Conservation (phyloP, 148 eudicot genomes). For the Nepenthes mirabilis region DNA sequence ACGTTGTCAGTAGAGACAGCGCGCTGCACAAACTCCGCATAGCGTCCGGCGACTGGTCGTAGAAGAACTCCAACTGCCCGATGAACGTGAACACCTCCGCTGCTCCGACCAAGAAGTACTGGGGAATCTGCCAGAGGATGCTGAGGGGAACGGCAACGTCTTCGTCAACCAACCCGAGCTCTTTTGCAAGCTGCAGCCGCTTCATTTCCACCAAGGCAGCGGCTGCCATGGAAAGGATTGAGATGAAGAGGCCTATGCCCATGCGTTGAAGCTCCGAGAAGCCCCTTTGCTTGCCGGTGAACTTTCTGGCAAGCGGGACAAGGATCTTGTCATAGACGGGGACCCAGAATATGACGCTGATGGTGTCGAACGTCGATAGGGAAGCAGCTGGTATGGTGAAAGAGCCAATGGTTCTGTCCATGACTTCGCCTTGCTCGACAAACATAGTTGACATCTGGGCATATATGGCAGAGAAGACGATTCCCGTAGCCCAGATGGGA, state of each 20-base stretch:
- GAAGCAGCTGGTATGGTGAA: constrained; percentile 36
- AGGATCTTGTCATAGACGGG: constrained; percentile 31
- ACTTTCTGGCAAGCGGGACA: constrained; percentile 25
- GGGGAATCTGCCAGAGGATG: constrained; percentile 43
- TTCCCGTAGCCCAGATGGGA: constrained; percentile 43
- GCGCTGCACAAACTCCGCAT: constrained; percentile 50
- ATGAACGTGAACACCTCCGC: constrained; percentile 36
- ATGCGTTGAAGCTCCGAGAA: constrained; percentile 42
- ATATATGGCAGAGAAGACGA: constrained; percentile 30
- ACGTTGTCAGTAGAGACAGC: constrained; percentile 24
- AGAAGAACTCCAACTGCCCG: constrained; percentile 48
- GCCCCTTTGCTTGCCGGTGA: constrained; percentile 30
- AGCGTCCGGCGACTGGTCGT: constrained; percentile 47
- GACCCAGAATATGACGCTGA: constrained; percentile 43
- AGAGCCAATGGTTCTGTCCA: constrained; percentile 31
- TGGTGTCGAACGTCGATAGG: constrained; percentile 25
- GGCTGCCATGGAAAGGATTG: constrained; percentile 26
- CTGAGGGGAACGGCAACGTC: constrained; percentile 23
- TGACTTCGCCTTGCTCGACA: constrained; percentile 41
- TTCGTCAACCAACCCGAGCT: constrained; percentile 25
- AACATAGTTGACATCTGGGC: constrained; percentile 41
- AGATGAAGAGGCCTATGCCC: constrained; percentile 43
- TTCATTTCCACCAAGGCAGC: constrained; percentile 41
- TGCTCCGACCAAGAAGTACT: constrained; percentile 39
- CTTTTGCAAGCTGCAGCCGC: constrained; percentile 25